Conservation (phyloP, 2,329 filamentous ascomycete genomes). For the Incumbomyces delicatus region DNA sequence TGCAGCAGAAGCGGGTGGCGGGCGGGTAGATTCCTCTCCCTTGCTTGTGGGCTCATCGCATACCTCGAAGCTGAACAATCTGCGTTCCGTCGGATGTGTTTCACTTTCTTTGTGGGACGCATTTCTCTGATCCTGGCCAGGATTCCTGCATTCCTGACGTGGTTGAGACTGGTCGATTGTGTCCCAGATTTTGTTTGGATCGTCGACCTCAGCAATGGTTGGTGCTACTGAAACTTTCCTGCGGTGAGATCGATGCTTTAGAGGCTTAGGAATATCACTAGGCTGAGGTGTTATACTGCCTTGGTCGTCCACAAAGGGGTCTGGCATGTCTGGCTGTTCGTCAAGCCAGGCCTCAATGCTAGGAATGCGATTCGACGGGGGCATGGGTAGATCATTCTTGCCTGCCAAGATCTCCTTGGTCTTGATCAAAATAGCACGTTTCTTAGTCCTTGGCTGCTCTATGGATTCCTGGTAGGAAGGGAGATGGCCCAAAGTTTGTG, state of each 20-base stretch:
- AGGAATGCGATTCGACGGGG: conserved; percentile 36
- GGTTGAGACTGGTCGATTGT: conserved; percentile 7
- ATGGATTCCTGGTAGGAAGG: conserved; percentile 22
- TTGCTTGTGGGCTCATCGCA: conserved; percentile 9
- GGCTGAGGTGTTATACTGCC: conserved; percentile 12
- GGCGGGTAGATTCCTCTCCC: conserved; percentile 6
- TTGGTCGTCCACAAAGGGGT: conserved; percentile 40
- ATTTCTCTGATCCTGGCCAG: conserved; percentile 5
- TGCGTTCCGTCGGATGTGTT: conserved; percentile 9
- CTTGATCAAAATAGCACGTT: conserved; percentile 34
- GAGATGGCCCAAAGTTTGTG: conserved; percentile 17
- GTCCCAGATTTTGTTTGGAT: conserved; percentile 21
- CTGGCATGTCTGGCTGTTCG: conserved; percentile 37
- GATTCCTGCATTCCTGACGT: not conserved
- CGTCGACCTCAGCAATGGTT: conserved; percentile 10
- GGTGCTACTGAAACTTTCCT: conserved; percentile 19
- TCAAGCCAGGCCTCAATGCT: conserved; percentile 56
- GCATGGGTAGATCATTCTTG: conserved; percentile 29
- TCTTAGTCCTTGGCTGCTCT: conserved; percentile 23
- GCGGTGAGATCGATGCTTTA: conserved; percentile 32
- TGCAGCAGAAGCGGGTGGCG: conserved; percentile 2
- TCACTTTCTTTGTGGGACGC: conserved; percentile 6
- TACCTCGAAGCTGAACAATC: conserved; percentile 13
- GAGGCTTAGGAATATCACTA: conserved; percentile 31
- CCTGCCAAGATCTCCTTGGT: conserved; percentile 35